A percentile compares a stretch with the other conserved stretches of the same genome.
These are phyloP conservation scores for Aspergillus pseudoviridinutans DNA, from an alignment of 2,329 filamentous ascomycete genomes.

Conservation along the genomic window DNA sequence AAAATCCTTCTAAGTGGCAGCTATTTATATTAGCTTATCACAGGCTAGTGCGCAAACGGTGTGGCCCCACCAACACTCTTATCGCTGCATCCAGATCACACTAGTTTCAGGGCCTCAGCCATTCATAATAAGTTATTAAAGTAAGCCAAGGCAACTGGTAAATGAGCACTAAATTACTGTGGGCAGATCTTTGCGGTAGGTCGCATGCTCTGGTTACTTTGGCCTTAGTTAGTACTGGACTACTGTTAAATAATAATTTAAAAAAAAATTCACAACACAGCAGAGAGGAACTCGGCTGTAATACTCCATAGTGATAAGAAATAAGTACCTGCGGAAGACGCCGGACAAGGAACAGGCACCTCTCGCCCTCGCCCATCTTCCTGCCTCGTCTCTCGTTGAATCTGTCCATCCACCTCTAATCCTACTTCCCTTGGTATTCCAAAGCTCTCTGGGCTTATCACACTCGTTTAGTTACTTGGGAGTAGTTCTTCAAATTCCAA, in stretches of 20 bases:
- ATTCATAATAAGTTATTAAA: not conserved
- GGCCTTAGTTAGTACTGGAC: too few relatives aligned
- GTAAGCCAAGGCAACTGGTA: not conserved
- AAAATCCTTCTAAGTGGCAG: not conserved
- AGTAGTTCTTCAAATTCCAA: not conserved
- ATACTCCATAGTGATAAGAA: not conserved
- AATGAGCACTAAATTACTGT: not conserved
- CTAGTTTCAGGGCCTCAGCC: constrained; percentile 1
- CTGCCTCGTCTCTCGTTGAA: constrained; percentile 1
- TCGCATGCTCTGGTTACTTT: not conserved
- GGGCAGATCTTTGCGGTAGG: not conserved
- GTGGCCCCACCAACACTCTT: not conserved
- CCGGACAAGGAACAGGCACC: not conserved
- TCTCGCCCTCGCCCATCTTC: constrained; percentile 3
- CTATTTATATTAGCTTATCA: not conserved
- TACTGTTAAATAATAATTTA: too few relatives aligned
- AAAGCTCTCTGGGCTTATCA: not conserved
- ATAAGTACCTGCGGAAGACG: not conserved
- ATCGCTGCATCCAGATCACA: constrained; percentile 1
- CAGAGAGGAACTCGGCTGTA: not conserved
- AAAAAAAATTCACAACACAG: not conserved
- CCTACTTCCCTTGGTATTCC: not conserved
- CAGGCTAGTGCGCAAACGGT: not conserved
- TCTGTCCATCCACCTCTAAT: not conserved
- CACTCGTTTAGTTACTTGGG: not conserved